Conservation (phyloP, 306 rosid species). For the apple (Malus domestica) region DNA sequence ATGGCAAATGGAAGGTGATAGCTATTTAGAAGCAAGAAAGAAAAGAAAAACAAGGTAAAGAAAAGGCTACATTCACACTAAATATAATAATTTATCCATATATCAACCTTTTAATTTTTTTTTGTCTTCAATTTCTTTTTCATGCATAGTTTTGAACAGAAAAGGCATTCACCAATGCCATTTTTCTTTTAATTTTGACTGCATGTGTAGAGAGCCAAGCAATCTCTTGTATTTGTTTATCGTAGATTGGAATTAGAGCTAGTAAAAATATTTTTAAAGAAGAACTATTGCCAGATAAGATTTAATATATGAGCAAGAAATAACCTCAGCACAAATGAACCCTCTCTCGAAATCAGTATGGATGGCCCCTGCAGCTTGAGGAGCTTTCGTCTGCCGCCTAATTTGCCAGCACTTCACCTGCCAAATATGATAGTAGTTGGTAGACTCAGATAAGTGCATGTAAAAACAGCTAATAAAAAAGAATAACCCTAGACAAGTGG, state of each 20-base stretch:
- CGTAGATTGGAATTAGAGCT: background rate
- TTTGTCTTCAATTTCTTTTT: background rate
- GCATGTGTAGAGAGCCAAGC: background rate
- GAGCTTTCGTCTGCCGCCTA: constrained; percentile 92
- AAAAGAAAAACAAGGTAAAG: background rate
- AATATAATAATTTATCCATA: background rate
- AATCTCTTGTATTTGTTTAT: background rate
- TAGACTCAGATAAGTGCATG: background rate
- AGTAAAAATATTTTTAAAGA: background rate
- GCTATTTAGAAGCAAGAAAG: background rate
- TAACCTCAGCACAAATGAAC: constrained; percentile 97
- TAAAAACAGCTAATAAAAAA: background rate
- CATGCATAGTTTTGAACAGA: background rate
- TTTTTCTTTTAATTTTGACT: background rate
- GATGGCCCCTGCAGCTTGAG: constrained; percentile 97
- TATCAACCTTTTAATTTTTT: background rate
- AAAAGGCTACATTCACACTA: background rate
- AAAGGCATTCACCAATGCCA: background rate
- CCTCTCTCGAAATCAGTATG: constrained; percentile 97
- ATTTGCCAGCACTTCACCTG: constrained; percentile 99
- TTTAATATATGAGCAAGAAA: constrained; percentile 13
- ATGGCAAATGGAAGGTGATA: background rate
- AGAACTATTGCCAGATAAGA: background rate
- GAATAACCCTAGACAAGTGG: background rate
- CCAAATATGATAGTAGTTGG: constrained; percentile 11